Base-by-base conservation (phyloP, 192 early-diverging fungal species). In the Coemansia sp. region DNA sequence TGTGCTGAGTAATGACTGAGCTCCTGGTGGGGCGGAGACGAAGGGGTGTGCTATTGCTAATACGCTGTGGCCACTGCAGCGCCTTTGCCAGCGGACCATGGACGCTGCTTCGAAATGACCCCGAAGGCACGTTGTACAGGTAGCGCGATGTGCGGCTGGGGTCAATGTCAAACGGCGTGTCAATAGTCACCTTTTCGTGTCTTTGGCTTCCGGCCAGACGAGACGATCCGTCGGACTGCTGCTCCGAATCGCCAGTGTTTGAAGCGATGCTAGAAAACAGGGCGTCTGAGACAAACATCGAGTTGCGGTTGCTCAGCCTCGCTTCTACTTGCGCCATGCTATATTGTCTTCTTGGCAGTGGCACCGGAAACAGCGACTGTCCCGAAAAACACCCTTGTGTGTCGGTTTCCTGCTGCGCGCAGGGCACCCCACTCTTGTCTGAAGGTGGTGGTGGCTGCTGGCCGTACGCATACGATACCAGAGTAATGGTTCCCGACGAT, bases 311-410 rank as follows among this genome's bases (percentile, higher is more conserved):
- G 30, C 28, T 70, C 45, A 42, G 38, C 5, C 62, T 52, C 8
- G 55, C 59, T 44, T 65, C 66, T 15, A 72, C 57, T 29, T 78
- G 66, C 34, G 70, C 70, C 75, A 72, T 68, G 56, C 75, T 79
- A 15, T 57, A 61, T 15, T 72, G 75, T 58, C 63, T 72, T 50
- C 65, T 14, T 13, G 52, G 52, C 27, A 31, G 8, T 1, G 52
- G 75, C 30, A 66, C 48, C 3, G 59, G 22, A 1, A 55, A 50
- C 23, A 52, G 41, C 11, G 64, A 29, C 19, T 47, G 48, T 20
- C 50, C 28, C 27, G 17, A 19, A 14, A 4, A 37, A 44, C 13
- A 13, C 14, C 29, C 2, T 63, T 23, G 45, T 13, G 9, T 2
- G 22, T 10, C 23, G 5, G 45, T 13, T 41, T 13, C 38, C 6